A percentile compares a stretch with the other conserved stretches of the same genome.
phyloP scores from a whole-genome alignment of 164 flowering plant species.

The Amborella trichopoda region DNA sequence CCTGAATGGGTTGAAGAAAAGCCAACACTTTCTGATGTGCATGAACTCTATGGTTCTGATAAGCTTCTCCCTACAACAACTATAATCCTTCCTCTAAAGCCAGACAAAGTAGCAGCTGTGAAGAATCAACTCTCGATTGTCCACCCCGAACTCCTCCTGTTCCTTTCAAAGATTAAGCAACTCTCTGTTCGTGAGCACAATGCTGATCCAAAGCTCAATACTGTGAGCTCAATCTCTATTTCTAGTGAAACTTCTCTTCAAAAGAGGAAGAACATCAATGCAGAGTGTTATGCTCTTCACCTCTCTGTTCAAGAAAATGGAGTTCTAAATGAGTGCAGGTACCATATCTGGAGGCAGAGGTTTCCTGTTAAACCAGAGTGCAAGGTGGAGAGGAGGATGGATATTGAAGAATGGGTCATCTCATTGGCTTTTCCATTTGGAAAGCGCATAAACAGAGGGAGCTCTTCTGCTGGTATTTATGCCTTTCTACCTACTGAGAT shows the following conservation, averaged over 20 bases:
- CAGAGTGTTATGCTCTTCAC: conserved; percentile 44
- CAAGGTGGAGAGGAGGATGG: conserved; percentile 29
- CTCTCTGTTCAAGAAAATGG: conserved; percentile 31
- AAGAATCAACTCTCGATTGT: conserved; percentile 44
- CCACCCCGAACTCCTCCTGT: conserved; percentile 44
- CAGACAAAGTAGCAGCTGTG: conserved; percentile 47
- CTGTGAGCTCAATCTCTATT: conserved; percentile 38
- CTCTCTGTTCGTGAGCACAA: conserved; percentile 41
- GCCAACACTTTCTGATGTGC: conserved; percentile 31
- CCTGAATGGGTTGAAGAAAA: conserved; percentile 64
- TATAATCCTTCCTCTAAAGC: conserved; percentile 42
- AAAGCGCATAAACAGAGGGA: conserved; percentile 25
- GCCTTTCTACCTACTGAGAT: conserved; percentile 60
- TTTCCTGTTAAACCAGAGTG: conserved; percentile 39
- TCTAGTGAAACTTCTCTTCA: conserved; percentile 33
- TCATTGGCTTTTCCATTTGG: conserved; percentile 48
- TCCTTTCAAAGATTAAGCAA: conserved; percentile 38
- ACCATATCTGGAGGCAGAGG: conserved; percentile 56
- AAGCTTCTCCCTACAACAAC: conserved; percentile 36
- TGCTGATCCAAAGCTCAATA: conserved; percentile 8
- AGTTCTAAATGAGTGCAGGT: conserved; percentile 21
- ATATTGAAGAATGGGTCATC: conserved; percentile 38
- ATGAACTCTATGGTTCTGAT: conserved; percentile 26
- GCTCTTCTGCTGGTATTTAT: conserved; percentile 33
- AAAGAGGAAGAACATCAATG: conserved; percentile 43